Conservation (phyloP, 2,329 filamentous ascomycete species). For the Hyphodiscus sp. region DNA sequence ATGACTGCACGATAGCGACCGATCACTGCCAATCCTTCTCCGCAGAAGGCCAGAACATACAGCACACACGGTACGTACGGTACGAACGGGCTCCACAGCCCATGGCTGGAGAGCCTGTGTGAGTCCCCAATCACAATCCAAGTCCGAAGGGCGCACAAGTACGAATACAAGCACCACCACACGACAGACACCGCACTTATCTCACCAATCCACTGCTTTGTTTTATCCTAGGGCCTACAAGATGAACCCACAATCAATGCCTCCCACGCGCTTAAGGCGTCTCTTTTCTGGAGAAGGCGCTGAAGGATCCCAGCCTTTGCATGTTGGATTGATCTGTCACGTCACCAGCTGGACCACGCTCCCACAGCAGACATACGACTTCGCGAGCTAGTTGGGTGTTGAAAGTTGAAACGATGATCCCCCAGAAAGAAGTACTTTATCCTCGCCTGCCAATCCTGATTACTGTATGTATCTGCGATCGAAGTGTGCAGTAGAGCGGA, state of each 20-base stretch:
- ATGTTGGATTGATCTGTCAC: slow-evolving; percentile 14
- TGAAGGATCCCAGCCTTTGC: slow-evolving; percentile 11
- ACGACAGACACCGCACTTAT: neutral
- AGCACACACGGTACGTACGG: neutral
- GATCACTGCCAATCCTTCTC: neutral
- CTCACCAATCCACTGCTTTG: neutral
- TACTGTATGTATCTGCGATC: slow-evolving; percentile 2
- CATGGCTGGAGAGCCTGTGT: neutral
- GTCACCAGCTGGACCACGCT: slow-evolving; percentile 7
- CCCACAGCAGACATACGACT: neutral
- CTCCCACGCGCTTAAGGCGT: slow-evolving; percentile 16
- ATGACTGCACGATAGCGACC: neutral
- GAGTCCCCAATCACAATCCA: neutral
- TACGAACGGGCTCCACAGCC: neutral
- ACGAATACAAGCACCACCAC: neutral
- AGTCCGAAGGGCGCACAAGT: neutral
- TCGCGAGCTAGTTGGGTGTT: neutral
- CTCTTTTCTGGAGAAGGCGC: slow-evolving; percentile 11
- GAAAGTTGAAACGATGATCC: neutral
- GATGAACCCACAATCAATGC: neutral
- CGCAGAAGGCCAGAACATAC: neutral
- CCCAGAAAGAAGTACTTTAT: neutral
- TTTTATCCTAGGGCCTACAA: neutral
- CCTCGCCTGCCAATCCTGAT: neutral
- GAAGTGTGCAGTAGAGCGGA: slow-evolving; percentile 4